Evolutionary conservation across 805 yeast genomes (phyloP).

Genomic region (Kuraishia borneana): DNA sequence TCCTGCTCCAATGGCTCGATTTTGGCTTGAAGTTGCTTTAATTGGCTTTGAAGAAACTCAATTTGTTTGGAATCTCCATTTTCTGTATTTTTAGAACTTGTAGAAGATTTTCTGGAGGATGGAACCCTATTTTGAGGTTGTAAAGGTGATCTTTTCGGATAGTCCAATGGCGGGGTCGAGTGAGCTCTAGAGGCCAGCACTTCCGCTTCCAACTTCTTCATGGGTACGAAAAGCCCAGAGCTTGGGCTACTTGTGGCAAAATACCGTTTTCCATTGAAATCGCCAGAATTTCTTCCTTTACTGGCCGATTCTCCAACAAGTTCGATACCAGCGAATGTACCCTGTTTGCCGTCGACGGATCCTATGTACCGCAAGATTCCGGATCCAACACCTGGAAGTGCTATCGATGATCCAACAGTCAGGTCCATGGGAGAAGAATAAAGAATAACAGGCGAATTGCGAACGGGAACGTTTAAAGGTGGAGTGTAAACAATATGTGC

Average conservation of each 20-base stretch:
- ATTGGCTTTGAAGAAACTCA: background rate
- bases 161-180: conserved; percentile 4
- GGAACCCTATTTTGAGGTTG: background rate
- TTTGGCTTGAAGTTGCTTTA: background rate
- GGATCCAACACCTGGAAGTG: conserved; percentile 54
- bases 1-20: conserved; percentile 33
- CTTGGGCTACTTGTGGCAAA: conserved; percentile 53
- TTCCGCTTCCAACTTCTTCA: conserved; percentile 22
- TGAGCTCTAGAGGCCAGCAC: conserved; percentile 1
- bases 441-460: too few species aligned
- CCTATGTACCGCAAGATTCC: conserved; percentile 70
- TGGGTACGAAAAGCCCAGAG: conserved; percentile 68
- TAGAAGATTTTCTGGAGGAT: background rate
- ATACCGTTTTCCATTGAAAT: conserved; percentile 58
- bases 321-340: conserved; percentile 83
- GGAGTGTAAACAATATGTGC: too few species aligned
- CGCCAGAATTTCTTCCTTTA: conserved; percentile 82
- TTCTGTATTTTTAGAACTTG: background rate
- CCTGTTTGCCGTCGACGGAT: conserved; percentile 56
- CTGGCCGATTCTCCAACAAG: conserved; percentile 50
- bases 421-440: too few species aligned
- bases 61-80: background rate
- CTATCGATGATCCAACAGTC: conserved; percentile 10
- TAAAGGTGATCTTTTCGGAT: background rate
- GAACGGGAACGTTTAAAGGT: too few species aligned